Percentiles rank a stretch among this genome's conserved stretches.
Conservation (phyloP, 1,139 yeast genomes). For the Pichia sp. region DNA sequence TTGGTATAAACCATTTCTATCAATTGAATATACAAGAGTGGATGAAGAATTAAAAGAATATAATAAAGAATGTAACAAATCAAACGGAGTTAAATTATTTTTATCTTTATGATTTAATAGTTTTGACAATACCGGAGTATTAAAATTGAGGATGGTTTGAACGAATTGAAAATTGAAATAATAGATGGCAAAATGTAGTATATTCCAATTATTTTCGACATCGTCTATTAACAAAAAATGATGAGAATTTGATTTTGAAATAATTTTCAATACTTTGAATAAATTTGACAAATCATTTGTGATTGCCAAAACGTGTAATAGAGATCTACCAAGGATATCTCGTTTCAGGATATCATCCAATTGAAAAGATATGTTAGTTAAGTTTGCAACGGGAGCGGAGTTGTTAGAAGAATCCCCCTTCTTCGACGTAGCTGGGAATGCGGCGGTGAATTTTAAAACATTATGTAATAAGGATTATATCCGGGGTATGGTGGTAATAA, state of each 20-base stretch:
- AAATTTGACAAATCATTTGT: constrained; percentile 46
- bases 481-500: no score
- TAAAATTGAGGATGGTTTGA: constrained; percentile 36
- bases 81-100: constrained; percentile 59
- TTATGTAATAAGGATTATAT: constrained; percentile 1
- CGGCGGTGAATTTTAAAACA: constrained; percentile 20
- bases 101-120: constrained; percentile 59
- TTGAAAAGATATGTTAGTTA: constrained; percentile 30
- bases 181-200: constrained; percentile 64
- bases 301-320: constrained; percentile 53
- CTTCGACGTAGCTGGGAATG: constrained; percentile 2
- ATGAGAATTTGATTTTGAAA: constrained; percentile 36
- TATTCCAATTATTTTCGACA: constrained; percentile 78
- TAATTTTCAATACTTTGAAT: constrained; percentile 37
- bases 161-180: constrained; percentile 56
- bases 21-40: constrained; percentile 3
- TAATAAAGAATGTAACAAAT: constrained; percentile 35
- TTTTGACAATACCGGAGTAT: constrained; percentile 30
- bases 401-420: constrained; percentile 19
- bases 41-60: constrained; percentile 5
- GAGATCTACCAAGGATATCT: constrained; percentile 71
- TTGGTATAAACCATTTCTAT: constrained; percentile 9
- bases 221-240: constrained; percentile 44
- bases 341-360: constrained; percentile 43
- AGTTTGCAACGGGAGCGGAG: constrained; percentile 1